phyloP scores from a whole-genome alignment of 1,284 basidiomycete genomes.

The Schizopora paradoxa region DNA sequence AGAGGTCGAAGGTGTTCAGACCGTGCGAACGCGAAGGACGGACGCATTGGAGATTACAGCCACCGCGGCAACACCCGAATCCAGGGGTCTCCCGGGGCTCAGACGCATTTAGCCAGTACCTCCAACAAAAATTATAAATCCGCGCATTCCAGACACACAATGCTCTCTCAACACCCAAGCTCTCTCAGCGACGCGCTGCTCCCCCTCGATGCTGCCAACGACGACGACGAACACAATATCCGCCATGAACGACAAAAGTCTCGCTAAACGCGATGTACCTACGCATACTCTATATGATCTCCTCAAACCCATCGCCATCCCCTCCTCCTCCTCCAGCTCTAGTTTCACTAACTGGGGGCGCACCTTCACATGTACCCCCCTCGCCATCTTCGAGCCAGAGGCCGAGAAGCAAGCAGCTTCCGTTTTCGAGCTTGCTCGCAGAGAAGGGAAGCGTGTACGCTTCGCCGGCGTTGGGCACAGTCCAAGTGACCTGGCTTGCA shows the following conservation, averaged over 20 bases:
- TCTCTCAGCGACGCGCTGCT: not conserved
- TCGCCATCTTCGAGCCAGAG: conserved; percentile 73
- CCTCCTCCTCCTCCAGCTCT: conserved; percentile 35
- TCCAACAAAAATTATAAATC: not conserved
- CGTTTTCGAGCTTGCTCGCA: conserved; percentile 79
- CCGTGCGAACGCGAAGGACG: not conserved
- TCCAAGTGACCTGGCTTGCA: conserved; percentile 89
- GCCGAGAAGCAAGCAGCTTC: conserved; percentile 68
- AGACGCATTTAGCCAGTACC: not conserved
- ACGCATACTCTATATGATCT: conserved; percentile 41
- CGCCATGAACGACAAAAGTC: too few species aligned
- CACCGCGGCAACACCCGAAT: not conserved
- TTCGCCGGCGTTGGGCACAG: conserved; percentile 90
- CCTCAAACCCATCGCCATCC: conserved; percentile 48
- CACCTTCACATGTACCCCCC: conserved; percentile 60
- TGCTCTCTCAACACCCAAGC: not conserved
- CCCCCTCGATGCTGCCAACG: not conserved
- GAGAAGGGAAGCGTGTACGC: conserved; percentile 68
- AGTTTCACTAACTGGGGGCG: conserved; percentile 69
- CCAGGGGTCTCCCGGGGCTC: not conserved
- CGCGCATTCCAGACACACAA: not conserved
- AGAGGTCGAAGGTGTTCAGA: too few species aligned
- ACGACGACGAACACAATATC: too few species aligned
- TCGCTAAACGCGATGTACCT: too few species aligned
- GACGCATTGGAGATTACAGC: not conserved